phyloP scores from a whole-genome alignment of 257 asterid genomes.

The Solanum pinnatisectum region DNA sequence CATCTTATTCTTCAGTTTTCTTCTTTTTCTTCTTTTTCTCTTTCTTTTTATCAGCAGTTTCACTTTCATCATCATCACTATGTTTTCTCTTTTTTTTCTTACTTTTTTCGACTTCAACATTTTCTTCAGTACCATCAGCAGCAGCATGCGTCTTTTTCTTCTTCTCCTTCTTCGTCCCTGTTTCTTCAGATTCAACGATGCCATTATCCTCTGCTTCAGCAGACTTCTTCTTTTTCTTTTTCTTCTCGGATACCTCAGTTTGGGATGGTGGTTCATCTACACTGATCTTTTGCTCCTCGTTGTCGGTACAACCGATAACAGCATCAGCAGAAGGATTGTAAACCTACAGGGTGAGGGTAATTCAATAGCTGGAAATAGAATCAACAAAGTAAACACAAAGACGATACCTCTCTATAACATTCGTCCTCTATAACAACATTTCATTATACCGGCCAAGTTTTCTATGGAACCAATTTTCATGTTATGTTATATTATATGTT shows the following conservation, averaged over 20 bases:
- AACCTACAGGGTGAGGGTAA: conserved; percentile 20
- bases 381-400: not conserved
- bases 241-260: conserved; percentile 20
- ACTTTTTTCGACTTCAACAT: conserved; percentile 20
- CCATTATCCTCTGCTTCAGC: conserved; percentile 11
- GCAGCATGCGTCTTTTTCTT: conserved; percentile 8
- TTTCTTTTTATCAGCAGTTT: not conserved
- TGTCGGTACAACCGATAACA: conserved; percentile 25
- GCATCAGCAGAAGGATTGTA: conserved; percentile 77
- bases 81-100: conserved; percentile 67
- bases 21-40: not conserved
- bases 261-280: conserved; percentile 5
- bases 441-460: not conserved
- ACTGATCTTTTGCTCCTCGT: conserved; percentile 5
- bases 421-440: not conserved
- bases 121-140: conserved; percentile 11
- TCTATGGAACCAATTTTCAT: not conserved
- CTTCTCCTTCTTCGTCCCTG: conserved; percentile 36
- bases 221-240: conserved; percentile 20
- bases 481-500: not conserved
- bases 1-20: not conserved
- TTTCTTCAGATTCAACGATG: conserved; percentile 13
- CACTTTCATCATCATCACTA: conserved; percentile 14
- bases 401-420: not conserved
- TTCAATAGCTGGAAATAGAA: not conserved